These are phyloP conservation scores for Mycosphaerella sp. DNA, from an alignment of 2,329 filamentous ascomycete species.

Conservation along the genomic window DNA sequence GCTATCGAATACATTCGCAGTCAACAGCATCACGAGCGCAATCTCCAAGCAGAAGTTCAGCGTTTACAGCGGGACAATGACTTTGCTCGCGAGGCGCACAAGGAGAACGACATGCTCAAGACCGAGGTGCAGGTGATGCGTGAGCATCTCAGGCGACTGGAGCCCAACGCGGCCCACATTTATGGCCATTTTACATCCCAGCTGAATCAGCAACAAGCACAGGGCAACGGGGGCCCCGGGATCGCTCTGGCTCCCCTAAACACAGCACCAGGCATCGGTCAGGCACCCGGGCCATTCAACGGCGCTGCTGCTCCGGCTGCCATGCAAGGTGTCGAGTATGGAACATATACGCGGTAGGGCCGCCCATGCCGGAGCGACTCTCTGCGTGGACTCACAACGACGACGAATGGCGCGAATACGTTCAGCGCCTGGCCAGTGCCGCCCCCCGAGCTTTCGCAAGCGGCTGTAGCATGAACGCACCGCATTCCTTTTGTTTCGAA, in stretches of 20 bases:
- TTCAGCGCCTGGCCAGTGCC: too few relatives aligned
- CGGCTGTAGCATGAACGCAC: too few relatives aligned
- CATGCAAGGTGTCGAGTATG: conserved; percentile 47
- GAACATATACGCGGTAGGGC: conserved; percentile 21
- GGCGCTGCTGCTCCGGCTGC: conserved; percentile 31
- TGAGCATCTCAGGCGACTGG: conserved; percentile 41
- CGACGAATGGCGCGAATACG: too few relatives aligned
- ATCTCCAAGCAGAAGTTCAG: conserved; percentile 35
- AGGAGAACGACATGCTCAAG: conserved; percentile 44
- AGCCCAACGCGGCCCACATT: conserved; percentile 42
- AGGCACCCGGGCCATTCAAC: conserved; percentile 28
- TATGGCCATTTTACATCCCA: conserved; percentile 43
- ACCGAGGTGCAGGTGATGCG: conserved; percentile 43
- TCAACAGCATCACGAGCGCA: conserved; percentile 36
- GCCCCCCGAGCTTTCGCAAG: too few relatives aligned
- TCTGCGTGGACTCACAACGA: too few relatives aligned
- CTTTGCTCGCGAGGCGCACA: conserved; percentile 38
- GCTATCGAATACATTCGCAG: conserved; percentile 47
- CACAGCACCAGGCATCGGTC: conserved; percentile 16
- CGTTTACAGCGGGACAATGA: conserved; percentile 42
- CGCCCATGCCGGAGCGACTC: neutral
- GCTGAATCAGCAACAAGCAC: conserved; percentile 34
- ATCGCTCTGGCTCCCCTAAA: conserved; percentile 36
- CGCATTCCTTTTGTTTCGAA: too few relatives aligned
- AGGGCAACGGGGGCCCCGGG: conserved; percentile 25